phyloP scores from a whole-genome alignment of 2,329 filamentous ascomycete species.

The Dothistroma septosporum region DNA sequence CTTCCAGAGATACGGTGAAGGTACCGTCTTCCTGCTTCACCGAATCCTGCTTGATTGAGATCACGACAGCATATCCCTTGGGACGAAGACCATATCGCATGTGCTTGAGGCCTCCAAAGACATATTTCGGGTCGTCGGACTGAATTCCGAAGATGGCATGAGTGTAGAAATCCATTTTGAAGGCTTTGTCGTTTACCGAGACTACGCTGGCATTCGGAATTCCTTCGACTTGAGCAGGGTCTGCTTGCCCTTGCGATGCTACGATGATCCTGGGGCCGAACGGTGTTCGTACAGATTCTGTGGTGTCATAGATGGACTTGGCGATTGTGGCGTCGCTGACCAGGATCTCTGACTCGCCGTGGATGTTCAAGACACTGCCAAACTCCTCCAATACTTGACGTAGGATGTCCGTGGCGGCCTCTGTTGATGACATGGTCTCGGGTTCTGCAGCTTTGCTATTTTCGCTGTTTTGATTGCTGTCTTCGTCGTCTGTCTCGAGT shows the following conservation, averaged over 20 bases:
- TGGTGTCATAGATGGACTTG: conserved; percentile 18
- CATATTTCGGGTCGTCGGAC: conserved; percentile 24
- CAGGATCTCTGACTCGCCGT: conserved; percentile 20
- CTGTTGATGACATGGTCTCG: background rate
- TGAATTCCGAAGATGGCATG: conserved; percentile 27
- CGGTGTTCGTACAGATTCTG: conserved; percentile 22
- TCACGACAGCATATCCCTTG: conserved; percentile 27
- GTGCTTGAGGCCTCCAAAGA: conserved; percentile 24
- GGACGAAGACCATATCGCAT: conserved; percentile 26
- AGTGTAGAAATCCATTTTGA: conserved; percentile 27
- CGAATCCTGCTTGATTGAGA: conserved; percentile 22
- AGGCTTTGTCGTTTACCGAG: conserved; percentile 9
- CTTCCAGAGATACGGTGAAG: conserved; percentile 23
- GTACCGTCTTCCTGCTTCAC: conserved; percentile 15
- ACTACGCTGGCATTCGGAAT: conserved; percentile 19
- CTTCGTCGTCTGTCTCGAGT: background rate
- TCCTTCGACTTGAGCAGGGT: conserved; percentile 7
- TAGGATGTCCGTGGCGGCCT: background rate
- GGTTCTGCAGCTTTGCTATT: background rate
- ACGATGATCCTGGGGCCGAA: conserved; percentile 27
- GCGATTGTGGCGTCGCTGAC: conserved; percentile 23
- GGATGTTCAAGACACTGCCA: background rate
- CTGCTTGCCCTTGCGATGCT: conserved; percentile 16
- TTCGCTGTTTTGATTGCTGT: background rate
- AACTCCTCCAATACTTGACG: conserved; percentile 2